These are phyloP conservation scores for Cryptococcus sp. DNA, from an alignment of 1,284 basidiomycete species.

Conservation along the genomic window DNA sequence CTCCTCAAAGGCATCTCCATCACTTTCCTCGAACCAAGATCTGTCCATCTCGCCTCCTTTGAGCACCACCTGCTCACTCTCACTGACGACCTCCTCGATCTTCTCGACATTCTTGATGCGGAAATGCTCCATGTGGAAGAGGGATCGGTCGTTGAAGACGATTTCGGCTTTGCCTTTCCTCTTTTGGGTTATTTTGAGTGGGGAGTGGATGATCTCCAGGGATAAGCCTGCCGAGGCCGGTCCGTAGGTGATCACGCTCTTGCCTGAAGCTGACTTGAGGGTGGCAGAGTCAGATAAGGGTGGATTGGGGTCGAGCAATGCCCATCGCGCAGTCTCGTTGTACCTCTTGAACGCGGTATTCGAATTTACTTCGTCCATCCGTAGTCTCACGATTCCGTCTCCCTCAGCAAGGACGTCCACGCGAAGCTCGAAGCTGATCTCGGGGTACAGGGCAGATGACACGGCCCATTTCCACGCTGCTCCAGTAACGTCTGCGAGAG, in stretches of 20 bases:
- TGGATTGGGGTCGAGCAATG: slow-evolving; percentile 68
- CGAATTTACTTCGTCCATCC: slow-evolving; percentile 80
- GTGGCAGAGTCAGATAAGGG: slow-evolving; percentile 60
- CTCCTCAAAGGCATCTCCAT: slow-evolving; percentile 89
- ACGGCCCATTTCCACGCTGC: slow-evolving; percentile 63
- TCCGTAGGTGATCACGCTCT: slow-evolving; percentile 53
- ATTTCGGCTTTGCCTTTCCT: slow-evolving; percentile 78
- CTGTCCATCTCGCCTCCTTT: slow-evolving; percentile 57
- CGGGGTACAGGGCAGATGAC: slow-evolving; percentile 76
- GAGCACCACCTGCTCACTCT: slow-evolving; percentile 48
- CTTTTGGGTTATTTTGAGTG: slow-evolving; percentile 70
- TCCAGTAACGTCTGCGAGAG: slow-evolving; percentile 45
- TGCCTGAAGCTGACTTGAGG: slow-evolving; percentile 44
- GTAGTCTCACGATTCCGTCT: slow-evolving; percentile 78
- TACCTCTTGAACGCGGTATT: slow-evolving; percentile 69
- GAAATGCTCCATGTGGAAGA: slow-evolving; percentile 98
- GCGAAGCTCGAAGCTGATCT: slow-evolving; percentile 75
- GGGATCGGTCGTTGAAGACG: slow-evolving; percentile 82
- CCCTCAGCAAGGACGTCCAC: slow-evolving; percentile 68
- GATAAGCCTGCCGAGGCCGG: slow-evolving; percentile 20
- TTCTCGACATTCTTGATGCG: slow-evolving; percentile 64
- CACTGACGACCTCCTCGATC: slow-evolving; percentile 46
- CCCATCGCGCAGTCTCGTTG: slow-evolving; percentile 86
- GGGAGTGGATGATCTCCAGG: slow-evolving; percentile 69
- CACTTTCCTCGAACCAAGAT: slow-evolving; percentile 80